These are phyloP conservation scores for Cercospora berteroae DNA, from an alignment of 2,329 filamentous ascomycete genomes.

Conservation along the genomic window DNA sequence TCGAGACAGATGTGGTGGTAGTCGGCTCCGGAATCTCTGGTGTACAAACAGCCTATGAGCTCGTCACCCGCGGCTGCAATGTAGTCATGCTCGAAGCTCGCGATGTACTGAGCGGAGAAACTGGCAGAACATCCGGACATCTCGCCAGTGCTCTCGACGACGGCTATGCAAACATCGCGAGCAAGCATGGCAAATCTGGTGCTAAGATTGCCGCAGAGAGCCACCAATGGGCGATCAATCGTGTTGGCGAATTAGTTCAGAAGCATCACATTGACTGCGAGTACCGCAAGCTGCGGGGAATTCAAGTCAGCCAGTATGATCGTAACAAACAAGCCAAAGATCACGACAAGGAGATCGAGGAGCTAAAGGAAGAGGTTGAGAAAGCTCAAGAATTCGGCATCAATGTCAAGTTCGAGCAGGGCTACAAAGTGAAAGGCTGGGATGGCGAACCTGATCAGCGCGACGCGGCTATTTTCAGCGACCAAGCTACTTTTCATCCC, in stretches of 20 bases:
- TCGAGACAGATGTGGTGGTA: slow-evolving; percentile 52
- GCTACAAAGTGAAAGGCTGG: slow-evolving; percentile 53
- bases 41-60: slow-evolving; percentile 54
- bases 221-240: slow-evolving; percentile 54
- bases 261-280: slow-evolving; percentile 57
- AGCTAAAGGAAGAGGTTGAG: slow-evolving; percentile 48
- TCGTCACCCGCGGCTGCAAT: slow-evolving; percentile 50
- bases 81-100: slow-evolving; percentile 56
- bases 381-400: slow-evolving; percentile 48
- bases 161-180: slow-evolving; percentile 51
- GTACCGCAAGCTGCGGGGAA: slow-evolving; percentile 52
- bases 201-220: slow-evolving; percentile 54
- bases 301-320: slow-evolving; percentile 52
- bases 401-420: slow-evolving; percentile 44
- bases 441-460: slow-evolving; percentile 52
- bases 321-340: slow-evolving; percentile 39
- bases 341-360: slow-evolving; percentile 48
- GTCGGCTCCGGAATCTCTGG: slow-evolving; percentile 56
- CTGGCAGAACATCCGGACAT: slow-evolving; percentile 55
- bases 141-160: slow-evolving; percentile 56
- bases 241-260: slow-evolving; percentile 51
- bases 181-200: slow-evolving; percentile 53
- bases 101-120: slow-evolving; percentile 55
- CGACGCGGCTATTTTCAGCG: slow-evolving; percentile 48
- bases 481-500: slow-evolving; percentile 57